These are phyloP conservation scores for Aspergillus indologenus DNA, from an alignment of 495 filamentous ascomycete species.

Conservation along the genomic window DNA sequence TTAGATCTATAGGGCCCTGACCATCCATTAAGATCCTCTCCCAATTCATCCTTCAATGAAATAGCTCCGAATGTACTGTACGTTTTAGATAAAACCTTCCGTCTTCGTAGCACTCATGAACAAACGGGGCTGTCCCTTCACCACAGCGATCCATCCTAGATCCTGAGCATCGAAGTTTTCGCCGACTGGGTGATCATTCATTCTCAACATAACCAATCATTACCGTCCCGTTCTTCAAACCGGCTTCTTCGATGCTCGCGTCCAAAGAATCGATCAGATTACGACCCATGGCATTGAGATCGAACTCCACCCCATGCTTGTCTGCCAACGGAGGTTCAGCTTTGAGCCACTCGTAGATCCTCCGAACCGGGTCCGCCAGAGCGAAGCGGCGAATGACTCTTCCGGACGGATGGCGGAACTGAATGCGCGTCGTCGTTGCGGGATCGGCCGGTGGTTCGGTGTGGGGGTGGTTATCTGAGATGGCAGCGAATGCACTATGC, in stretches of 20 bases:
- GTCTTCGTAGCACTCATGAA: too few relatives aligned
- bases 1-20: neutral
- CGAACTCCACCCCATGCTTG: constrained; percentile 76
- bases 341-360: constrained; percentile 96
- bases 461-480: constrained; percentile 70
- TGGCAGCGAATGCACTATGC: constrained; percentile 54
- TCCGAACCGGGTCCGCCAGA: constrained; percentile 71
- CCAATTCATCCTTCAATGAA: neutral
- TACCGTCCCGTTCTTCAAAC: constrained; percentile 83
- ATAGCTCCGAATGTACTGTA: neutral
- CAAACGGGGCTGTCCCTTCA: too few relatives aligned
- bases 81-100: too few relatives aligned
- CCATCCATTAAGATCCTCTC: too few relatives aligned
- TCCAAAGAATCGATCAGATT: constrained; percentile 76
- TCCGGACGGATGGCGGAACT: constrained; percentile 79
- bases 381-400: constrained; percentile 79
- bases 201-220: constrained; percentile 87
- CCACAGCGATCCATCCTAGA: too few relatives aligned
- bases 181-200: constrained; percentile 24
- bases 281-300: constrained; percentile 75
- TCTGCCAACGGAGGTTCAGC: constrained; percentile 66
- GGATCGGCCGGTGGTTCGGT: constrained; percentile 68
- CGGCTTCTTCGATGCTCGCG: constrained; percentile 73
- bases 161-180: neutral
- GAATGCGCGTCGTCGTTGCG: constrained; percentile 76